Evolutionary conservation across 352 stramenopile genomes (phyloP).

Genomic region (Phytophthora brassicae): DNA sequence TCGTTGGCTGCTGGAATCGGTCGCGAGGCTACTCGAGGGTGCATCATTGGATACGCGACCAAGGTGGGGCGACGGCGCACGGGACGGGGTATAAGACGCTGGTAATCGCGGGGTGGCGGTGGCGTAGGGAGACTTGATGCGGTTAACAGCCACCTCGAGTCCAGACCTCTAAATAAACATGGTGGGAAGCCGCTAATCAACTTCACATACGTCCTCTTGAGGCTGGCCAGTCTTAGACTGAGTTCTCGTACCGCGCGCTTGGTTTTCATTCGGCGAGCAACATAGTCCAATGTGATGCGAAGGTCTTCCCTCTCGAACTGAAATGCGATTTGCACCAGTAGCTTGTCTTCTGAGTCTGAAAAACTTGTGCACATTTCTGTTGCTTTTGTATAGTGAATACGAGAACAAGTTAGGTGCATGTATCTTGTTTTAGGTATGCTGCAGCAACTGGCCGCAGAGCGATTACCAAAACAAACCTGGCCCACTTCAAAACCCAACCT

Average conservation of each 20-base stretch:
- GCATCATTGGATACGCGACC: neutral
- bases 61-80: neutral
- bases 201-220: constrained; percentile 16
- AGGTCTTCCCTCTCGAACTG: constrained; percentile 10
- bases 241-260: constrained; percentile 13
- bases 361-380: constrained; percentile 9
- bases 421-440: neutral
- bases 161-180: neutral
- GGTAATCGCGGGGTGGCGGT: neutral
- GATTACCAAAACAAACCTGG: neutral
- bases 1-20: neutral
- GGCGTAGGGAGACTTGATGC: neutral
- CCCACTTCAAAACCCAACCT: neutral
- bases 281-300: constrained; percentile 11
- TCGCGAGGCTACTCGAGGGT: no score
- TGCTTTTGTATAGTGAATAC: neutral
- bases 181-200: constrained; percentile 1
- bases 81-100: neutral
- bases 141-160: neutral
- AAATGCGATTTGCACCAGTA: constrained; percentile 6
- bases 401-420: neutral
- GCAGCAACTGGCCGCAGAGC: no score
- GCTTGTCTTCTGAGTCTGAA: constrained; percentile 10
- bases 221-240: constrained; percentile 15
- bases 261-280: constrained; percentile 21